These are phyloP conservation scores for Geotrichum klebahnii DNA, from an alignment of 1,139 yeast genomes.

Conservation along the genomic window DNA sequence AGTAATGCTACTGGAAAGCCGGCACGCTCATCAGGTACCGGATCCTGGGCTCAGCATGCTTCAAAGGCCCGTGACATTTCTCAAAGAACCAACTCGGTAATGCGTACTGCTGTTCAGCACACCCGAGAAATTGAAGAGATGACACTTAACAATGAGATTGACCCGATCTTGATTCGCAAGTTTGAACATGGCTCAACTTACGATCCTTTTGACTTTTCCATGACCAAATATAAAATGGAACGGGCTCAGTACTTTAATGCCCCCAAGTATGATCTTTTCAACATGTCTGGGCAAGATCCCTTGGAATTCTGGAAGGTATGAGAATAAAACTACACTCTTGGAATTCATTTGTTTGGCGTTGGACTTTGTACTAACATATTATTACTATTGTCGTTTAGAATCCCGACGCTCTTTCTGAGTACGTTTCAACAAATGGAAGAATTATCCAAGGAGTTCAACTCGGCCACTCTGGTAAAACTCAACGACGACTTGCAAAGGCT, in stretches of 20 bases:
- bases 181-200: conserved; percentile 31
- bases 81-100: neutral
- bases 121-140: conserved; percentile 6
- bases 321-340: too few relatives aligned
- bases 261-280: conserved; percentile 14
- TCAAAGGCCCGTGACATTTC: neutral
- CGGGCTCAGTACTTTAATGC: conserved; percentile 29
- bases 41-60: conserved; percentile 8
- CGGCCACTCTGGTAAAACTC: conserved; percentile 56
- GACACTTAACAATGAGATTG: conserved; percentile 23
- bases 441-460: conserved; percentile 57
- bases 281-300: conserved; percentile 30
- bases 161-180: conserved; percentile 28
- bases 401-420: conserved; percentile 56
- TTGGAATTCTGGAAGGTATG: conserved; percentile 36
- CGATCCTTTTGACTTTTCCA: conserved; percentile 36
- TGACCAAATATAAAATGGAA: conserved; percentile 29
- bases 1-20: neutral
- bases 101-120: neutral
- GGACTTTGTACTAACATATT: too few relatives aligned
- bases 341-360: too few relatives aligned
- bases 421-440: conserved; percentile 58
- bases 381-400: too few relatives aligned
- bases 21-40: neutral
- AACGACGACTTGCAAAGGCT: conserved; percentile 59